Evolutionary conservation across 2,329 filamentous ascomycete species (phyloP).

Genomic region (Colletotrichum neosansevieriae): DNA sequence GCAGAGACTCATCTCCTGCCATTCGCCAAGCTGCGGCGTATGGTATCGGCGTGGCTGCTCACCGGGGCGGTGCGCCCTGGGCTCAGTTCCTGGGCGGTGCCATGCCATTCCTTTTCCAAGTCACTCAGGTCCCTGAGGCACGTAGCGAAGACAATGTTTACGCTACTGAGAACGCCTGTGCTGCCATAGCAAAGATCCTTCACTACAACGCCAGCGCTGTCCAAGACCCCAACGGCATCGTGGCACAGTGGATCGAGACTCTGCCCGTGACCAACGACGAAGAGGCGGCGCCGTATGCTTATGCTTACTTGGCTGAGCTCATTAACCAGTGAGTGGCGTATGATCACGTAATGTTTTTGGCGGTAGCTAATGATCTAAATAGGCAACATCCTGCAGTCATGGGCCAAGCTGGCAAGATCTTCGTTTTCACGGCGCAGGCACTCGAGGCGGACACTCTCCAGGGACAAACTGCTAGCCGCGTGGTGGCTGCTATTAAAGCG

Average conservation of each 20-base stretch:
- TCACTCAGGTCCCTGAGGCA: constrained; percentile 83
- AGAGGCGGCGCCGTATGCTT: constrained; percentile 96
- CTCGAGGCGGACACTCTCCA: constrained; percentile 92
- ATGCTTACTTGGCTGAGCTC: constrained; percentile 89
- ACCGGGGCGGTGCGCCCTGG: constrained; percentile 90
- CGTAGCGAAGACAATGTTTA: constrained; percentile 94
- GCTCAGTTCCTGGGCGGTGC: constrained; percentile 86
- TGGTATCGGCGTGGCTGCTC: constrained; percentile 93
- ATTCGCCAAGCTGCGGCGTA: constrained; percentile 97
- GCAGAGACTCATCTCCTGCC: constrained; percentile 86
- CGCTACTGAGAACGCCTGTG: constrained; percentile 96
- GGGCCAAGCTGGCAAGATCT: constrained; percentile 82
- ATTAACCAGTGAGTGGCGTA: constrained; percentile 86
- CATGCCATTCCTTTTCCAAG: constrained; percentile 85
- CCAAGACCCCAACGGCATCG: constrained; percentile 79
- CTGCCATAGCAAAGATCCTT: constrained; percentile 95
- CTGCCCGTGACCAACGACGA: constrained; percentile 95
- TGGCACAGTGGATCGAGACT: constrained; percentile 89
- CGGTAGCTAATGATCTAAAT: constrained; percentile 45
- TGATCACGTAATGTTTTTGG: background rate
- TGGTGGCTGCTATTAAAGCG: constrained; percentile 82
- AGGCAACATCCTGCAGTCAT: constrained; percentile 90
- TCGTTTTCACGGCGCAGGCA: constrained; percentile 86
- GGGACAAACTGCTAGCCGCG: constrained; percentile 82
- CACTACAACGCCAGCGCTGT: constrained; percentile 88